phyloP scores from a whole-genome alignment of 306 rosid genomes.

The Aeschynomene evenia region DNA sequence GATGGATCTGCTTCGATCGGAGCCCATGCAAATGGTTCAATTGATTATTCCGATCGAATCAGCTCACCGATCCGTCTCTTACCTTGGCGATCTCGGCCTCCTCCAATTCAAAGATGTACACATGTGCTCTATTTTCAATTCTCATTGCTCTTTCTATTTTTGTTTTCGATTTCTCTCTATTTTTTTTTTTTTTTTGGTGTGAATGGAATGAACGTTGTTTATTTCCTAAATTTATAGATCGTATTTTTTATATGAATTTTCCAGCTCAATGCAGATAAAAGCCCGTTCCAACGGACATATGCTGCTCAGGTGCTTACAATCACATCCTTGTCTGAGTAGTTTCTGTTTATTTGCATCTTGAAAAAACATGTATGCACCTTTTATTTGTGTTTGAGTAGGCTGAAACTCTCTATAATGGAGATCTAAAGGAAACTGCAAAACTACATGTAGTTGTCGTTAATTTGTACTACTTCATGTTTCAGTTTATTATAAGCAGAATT shows the following conservation, averaged over 20 bases:
- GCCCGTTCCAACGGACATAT: conserved; percentile 78
- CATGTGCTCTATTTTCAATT: not conserved
- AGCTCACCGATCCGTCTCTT: conserved; percentile 54
- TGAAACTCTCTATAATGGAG: not conserved
- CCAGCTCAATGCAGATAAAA: conserved; percentile 76
- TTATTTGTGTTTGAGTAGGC: not conserved
- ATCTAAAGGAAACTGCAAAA: not conserved
- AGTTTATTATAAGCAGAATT: not conserved
- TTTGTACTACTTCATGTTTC: not conserved
- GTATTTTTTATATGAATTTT: not conserved
- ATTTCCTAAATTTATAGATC: not conserved
- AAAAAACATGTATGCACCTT: not conserved
- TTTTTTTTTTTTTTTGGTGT: too few species aligned
- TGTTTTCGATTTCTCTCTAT: not conserved
- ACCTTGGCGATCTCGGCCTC: conserved; percentile 79
- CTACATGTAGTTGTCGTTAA: not conserved
- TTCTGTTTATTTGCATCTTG: not conserved
- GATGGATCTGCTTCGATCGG: conserved; percentile 87
- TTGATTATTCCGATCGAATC: conserved; percentile 81
- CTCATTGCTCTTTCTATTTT: not conserved
- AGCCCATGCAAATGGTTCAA: conserved; percentile 86
- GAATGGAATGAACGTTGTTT: not conserved
- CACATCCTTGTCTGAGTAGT: not conserved
- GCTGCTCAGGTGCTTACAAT: conserved; percentile 71
- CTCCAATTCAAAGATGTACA: conserved; percentile 89